Conservation (phyloP, 805 yeast species). For the Starmerella floricola region DNA sequence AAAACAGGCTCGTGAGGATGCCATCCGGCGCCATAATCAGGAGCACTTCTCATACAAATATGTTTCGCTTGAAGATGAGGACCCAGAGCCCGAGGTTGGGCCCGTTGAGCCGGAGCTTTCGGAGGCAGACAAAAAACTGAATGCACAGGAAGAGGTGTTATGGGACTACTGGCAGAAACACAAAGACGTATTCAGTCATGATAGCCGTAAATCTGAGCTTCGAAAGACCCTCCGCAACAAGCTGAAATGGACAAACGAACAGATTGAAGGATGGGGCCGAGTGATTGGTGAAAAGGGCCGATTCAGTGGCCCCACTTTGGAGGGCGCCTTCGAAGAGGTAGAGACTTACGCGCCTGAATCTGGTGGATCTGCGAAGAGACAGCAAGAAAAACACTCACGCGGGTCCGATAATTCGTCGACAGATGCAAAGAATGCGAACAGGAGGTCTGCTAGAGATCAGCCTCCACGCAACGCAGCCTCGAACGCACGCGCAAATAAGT, state of each 20-base stretch:
- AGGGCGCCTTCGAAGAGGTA: not conserved
- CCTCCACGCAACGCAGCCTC: no score
- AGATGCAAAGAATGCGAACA: no score
- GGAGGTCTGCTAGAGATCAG: no score
- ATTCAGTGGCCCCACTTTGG: not conserved
- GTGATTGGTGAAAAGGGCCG: conserved; percentile 27
- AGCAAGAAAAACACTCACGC: not conserved
- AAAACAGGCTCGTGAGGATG: conserved; percentile 14
- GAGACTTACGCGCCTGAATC: conserved; percentile 6
- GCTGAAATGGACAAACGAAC: conserved; percentile 74
- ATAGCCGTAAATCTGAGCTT: conserved; percentile 38
- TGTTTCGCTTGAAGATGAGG: conserved; percentile 31
- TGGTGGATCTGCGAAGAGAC: not conserved
- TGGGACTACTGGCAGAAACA: conserved; percentile 29
- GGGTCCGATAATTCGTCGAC: no score
- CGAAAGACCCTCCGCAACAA: conserved; percentile 42
- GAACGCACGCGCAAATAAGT: not conserved
- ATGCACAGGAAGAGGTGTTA: conserved; percentile 24
- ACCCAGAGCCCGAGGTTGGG: conserved; percentile 47
- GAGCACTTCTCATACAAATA: conserved; percentile 35
- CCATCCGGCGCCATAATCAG: conserved; percentile 3
- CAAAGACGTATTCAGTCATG: conserved; percentile 37
- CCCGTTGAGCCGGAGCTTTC: conserved; percentile 36
- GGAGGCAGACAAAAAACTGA: conserved; percentile 39
- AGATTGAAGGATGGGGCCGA: conserved; percentile 85